These are phyloP conservation scores for Neohortaea acidophila DNA, from an alignment of 495 filamentous ascomycete species.

Conservation along the genomic window DNA sequence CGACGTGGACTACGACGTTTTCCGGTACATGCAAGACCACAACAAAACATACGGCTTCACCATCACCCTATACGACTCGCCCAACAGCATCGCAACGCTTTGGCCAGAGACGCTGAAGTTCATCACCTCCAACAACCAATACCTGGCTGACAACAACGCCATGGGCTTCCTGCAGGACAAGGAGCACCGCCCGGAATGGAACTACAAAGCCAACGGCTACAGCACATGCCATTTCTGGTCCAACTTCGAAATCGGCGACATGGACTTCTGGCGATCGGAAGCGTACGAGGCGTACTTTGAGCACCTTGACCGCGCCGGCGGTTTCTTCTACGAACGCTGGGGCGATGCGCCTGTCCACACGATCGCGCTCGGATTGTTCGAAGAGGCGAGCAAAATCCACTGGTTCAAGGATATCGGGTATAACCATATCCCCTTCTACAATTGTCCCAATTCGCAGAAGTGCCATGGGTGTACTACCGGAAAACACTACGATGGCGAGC, in stretches of 20 bases:
- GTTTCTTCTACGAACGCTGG: constrained; percentile 99
- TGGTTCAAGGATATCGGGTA: constrained; percentile 99
- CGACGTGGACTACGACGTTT: constrained; percentile 96
- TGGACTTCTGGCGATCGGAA: constrained; percentile 87
- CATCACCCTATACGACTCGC: constrained; percentile 90
- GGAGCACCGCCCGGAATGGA: constrained; percentile 61
- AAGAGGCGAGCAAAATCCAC: constrained; percentile 78
- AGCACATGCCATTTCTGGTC: constrained; percentile 99
- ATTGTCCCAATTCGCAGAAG: constrained; percentile 92
- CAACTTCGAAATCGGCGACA: constrained; percentile 95
- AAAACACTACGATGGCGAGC: constrained; percentile 72
- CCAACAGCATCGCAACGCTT: constrained; percentile 68
- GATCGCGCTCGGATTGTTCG: constrained; percentile 86
- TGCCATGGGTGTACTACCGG: constrained; percentile 80
- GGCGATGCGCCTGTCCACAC: constrained; percentile 97
- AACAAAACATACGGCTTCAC: constrained; percentile 99
- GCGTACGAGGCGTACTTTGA: constrained; percentile 93
- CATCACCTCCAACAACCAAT: constrained; percentile 65
- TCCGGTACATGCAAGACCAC: constrained; percentile 92
- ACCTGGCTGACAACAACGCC: constrained; percentile 70
- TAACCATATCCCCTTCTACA: constrained; percentile 96
- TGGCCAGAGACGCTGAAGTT: constrained; percentile 93
- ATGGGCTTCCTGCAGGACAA: constrained; percentile 75
- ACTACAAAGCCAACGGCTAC: constrained; percentile 69
- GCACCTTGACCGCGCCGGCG: constrained; percentile 82